Evolutionary conservation across 208 protist genomes (phyloP), one percentile per base, ranked within the genome.

Genomic region (Leishmania mexicana): DNA sequence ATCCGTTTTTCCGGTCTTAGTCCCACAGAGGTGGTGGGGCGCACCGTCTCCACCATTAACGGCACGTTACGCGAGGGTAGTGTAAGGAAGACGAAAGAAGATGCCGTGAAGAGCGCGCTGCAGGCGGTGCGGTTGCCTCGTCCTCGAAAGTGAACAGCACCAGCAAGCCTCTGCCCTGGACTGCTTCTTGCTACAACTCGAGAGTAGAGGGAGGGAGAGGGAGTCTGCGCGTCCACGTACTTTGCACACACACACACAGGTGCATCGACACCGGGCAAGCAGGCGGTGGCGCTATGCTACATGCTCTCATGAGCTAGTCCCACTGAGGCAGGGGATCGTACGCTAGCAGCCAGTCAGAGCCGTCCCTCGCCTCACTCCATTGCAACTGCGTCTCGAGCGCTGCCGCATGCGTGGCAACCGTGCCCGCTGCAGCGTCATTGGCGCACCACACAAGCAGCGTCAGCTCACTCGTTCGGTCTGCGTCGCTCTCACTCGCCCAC

Each of bases 251-350:
- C 31, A 35, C 45, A 24, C 0, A 49, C 31, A 5, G 17, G 42
- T 7, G 31, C 67, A 72, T 49, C 35, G n/a, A 42, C 67, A 21
- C 67, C 35, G 17, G 67, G 17, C 67, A 72, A n/a, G 67, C 17
- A 72, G 3, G 67, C 24, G 21, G 35, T 42, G 31, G 35, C 31
- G 8, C 10, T 8, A 28, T 49, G 24, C 28, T 38, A 54, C 24
- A 76, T 53, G 71, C 64, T 28, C n/a, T 45, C 24, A 24, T 67
- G 31, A 42, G 5, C 76, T 85, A 83, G 8, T 89, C 84, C 88
- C 88, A 90, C 45, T 81, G 67, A 28, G 88, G 84, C 28, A 90
- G 80, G 4, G 81, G 85, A 51, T 89, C 88, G 45, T 84, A 42
- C 28, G 81, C 72, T 24, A 49, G 38, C 19, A 73, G 38, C 78